Percentiles rank a stretch among this genome's conserved stretches.
Conservation (phyloP, 2,329 filamentous ascomycete species). For the Penicillium hesseltinei region DNA sequence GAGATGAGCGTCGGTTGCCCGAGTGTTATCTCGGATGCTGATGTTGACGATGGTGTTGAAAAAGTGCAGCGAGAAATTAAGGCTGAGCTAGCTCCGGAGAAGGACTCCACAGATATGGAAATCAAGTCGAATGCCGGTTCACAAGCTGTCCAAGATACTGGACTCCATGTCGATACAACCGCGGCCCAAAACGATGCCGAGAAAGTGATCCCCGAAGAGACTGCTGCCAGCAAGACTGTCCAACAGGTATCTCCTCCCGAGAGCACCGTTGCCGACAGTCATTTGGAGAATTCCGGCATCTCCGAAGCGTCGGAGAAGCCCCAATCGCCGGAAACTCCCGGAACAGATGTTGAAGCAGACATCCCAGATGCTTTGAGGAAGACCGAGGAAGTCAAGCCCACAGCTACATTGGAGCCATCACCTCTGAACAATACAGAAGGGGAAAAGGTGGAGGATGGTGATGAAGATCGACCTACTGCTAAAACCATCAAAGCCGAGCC, state of each 20-base stretch:
- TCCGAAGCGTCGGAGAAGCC: not conserved
- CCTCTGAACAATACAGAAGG: not conserved
- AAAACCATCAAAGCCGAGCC: not conserved
- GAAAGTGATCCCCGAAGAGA: not conserved
- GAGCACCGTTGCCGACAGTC: not conserved
- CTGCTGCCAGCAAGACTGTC: not conserved
- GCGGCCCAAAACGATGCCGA: not conserved
- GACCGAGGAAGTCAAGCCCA: not conserved
- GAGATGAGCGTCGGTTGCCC: slow-evolving; percentile 19
- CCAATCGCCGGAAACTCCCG: not conserved
- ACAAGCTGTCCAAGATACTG: not conserved
- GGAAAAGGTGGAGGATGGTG: not conserved
- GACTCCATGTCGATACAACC: not conserved
- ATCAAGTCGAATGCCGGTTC: not conserved
- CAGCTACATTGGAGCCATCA: not conserved
- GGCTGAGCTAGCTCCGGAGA: not conserved
- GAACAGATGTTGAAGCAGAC: not conserved
- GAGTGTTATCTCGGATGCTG: slow-evolving; percentile 13
- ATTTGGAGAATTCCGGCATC: not conserved
- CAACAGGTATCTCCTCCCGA: not conserved
- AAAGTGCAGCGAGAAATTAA: not conserved
- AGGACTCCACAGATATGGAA: not conserved
- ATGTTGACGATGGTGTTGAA: not conserved
- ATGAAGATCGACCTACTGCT: not conserved
- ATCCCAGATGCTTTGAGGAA: not conserved